A percentile compares a stretch with the other conserved stretches of the same genome.
Evolutionary conservation across 1,284 basidiomycete genomes (phyloP).

Genomic region (Trametes polyzona): DNA sequence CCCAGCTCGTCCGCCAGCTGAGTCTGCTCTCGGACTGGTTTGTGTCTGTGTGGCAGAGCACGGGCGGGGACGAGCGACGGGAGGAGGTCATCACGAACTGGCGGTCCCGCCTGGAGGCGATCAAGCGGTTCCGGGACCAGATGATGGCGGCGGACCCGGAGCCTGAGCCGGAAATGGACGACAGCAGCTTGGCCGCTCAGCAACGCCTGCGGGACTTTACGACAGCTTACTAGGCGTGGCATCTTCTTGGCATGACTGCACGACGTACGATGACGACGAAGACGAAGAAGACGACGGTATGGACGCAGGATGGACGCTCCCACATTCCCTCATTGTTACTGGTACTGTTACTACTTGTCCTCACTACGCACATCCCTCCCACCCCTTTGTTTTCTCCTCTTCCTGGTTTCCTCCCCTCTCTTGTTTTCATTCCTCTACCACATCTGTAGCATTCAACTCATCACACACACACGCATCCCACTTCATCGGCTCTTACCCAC

Average conservation of each 20-base stretch:
- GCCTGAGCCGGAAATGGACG: constrained; percentile 29
- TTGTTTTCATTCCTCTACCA: no score
- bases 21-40: constrained; percentile 89
- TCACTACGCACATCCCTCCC: neutral
- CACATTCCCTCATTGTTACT: constrained; percentile 2
- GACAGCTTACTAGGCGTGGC: constrained; percentile 35
- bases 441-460: constrained; percentile 25
- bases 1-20: constrained; percentile 84
- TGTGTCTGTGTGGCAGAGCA: constrained; percentile 80
- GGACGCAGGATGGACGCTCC: constrained; percentile 13
- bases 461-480: constrained; percentile 14
- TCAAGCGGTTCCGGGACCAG: constrained; percentile 62
- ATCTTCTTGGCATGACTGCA: constrained; percentile 13
- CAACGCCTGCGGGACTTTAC: constrained; percentile 46
- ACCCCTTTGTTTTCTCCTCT: neutral
- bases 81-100: constrained; percentile 90
- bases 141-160: constrained; percentile 32
- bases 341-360: neutral
- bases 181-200: constrained; percentile 42
- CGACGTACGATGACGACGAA: constrained; percentile 3
- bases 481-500: constrained; percentile 2
- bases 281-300: constrained; percentile 12
- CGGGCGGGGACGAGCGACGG: constrained; percentile 66
- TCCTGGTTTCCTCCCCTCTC: constrained; percentile 1
- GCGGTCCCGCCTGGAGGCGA: constrained; percentile 79